phyloP scores from a whole-genome alignment of 306 rosid species.

The Cucumis sativus region DNA sequence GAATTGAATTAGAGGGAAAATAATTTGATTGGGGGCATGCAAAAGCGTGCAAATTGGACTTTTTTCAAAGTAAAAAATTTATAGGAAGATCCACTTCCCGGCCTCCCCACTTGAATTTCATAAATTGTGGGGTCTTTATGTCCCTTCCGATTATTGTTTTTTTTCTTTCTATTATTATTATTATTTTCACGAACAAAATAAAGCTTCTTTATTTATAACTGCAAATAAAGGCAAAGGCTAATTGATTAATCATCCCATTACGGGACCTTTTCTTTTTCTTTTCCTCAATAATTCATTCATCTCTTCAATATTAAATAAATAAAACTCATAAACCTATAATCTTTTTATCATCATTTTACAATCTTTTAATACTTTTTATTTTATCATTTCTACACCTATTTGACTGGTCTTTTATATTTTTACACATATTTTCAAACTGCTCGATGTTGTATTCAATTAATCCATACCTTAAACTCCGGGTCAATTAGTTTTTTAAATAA shows the following conservation, averaged over 20 bases:
- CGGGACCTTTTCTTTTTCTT: not conserved
- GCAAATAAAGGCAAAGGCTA: not conserved
- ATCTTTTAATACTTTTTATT: no score
- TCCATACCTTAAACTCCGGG: no score
- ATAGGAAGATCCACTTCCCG: not conserved
- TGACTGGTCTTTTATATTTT: no score
- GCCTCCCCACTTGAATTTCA: not conserved
- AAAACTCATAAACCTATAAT: no score
- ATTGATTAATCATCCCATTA: not conserved
- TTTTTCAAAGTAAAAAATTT: not conserved
- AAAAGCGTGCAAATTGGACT: constrained; percentile 31
- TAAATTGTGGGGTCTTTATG: not conserved
- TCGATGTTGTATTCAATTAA: no score
- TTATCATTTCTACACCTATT: no score
- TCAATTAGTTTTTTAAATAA: no score
- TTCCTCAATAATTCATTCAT: not conserved
- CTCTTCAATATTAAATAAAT: not conserved
- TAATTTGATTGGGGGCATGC: constrained; percentile 18
- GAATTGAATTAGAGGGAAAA: no score
- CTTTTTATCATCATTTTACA: no score
- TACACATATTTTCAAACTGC: no score
- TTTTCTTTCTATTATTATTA: no score
- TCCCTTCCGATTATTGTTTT: not conserved
- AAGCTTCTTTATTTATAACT: not conserved
- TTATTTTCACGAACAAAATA: not conserved